Percentiles rank a stretch among this genome's conserved stretches.
Evolutionary conservation across 257 asterid species (phyloP).

Genomic region (Petunia secreta): DNA sequence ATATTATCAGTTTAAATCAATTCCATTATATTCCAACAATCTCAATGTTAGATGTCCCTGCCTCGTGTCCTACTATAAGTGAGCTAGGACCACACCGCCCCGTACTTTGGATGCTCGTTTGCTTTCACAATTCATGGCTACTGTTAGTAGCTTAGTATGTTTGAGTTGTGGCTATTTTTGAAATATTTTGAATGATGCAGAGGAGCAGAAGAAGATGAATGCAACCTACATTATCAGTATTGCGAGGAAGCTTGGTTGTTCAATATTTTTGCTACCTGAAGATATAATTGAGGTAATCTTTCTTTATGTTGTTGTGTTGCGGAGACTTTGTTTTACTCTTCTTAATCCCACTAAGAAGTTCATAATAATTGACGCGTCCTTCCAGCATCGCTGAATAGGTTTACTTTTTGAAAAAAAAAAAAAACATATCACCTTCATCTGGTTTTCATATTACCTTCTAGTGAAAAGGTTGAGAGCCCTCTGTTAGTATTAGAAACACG

Average conservation of each 20-base stretch:
- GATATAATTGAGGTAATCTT: conserved; percentile 83
- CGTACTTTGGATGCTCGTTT: neutral
- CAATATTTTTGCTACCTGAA: conserved; percentile 90
- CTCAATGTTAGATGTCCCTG: conserved; percentile 9
- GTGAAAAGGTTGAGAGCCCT: neutral
- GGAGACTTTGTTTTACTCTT: neutral
- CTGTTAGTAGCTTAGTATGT: neutral
- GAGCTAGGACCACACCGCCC: neutral
- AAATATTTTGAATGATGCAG: conserved; percentile 39
- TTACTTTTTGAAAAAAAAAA: neutral
- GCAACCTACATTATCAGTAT: conserved; percentile 91
- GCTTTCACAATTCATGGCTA: neutral
- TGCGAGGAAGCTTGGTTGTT: conserved; percentile 98
- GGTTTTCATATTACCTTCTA: neutral
- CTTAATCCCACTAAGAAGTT: neutral
- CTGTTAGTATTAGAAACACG: neutral
- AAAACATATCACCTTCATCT: too few species aligned
- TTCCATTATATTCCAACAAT: neutral
- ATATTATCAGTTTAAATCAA: neutral
- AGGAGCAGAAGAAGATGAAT: conserved; percentile 89
- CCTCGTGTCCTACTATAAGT: neutral
- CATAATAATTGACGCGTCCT: conserved; percentile 4
- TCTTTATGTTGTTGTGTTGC: neutral
- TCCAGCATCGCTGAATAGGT: neutral
- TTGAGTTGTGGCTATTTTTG: neutral